phyloP scores from a whole-genome alignment of 495 filamentous ascomycete genomes.

The Extremus antarcticus region DNA sequence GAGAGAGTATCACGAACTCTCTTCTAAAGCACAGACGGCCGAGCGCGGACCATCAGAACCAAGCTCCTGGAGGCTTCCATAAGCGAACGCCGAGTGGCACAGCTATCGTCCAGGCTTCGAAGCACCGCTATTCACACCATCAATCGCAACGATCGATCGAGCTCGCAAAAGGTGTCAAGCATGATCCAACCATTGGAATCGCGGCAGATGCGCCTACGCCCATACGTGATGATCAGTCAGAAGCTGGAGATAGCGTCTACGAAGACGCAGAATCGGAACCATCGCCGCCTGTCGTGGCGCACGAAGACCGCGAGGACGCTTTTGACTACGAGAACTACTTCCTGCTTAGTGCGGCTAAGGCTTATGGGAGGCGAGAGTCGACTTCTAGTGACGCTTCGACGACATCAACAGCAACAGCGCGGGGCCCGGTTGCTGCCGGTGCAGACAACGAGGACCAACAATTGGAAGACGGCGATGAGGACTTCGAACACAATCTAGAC shows the following conservation, averaged over 20 bases:
- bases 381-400: conserved; percentile 47
- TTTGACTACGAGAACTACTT: conserved; percentile 98
- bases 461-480: not conserved
- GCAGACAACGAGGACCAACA: conserved; percentile 1
- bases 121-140: conserved; percentile 18
- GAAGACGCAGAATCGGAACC: conserved; percentile 45
- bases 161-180: not conserved
- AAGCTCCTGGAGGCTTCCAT: not conserved
- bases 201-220: not conserved
- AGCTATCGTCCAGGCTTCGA: conserved; percentile 8
- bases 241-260: conserved; percentile 43
- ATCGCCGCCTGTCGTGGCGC: conserved; percentile 37
- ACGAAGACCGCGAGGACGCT: conserved; percentile 92
- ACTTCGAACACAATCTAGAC: not conserved
- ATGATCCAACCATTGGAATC: not conserved
- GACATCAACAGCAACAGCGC: conserved; percentile 67
- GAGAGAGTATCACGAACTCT: not conserved
- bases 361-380: conserved; percentile 34
- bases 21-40: not conserved
- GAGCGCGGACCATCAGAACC: not conserved
- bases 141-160: not conserved
- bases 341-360: conserved; percentile 81
- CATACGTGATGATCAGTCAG: conserved; percentile 18
- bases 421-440: conserved; percentile 32
- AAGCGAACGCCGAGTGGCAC: conserved; percentile 16